A percentile compares a stretch with the other conserved stretches of the same genome.
Conservation (phyloP, 805 yeast genomes). For the Saccharomyces paradoxus region DNA sequence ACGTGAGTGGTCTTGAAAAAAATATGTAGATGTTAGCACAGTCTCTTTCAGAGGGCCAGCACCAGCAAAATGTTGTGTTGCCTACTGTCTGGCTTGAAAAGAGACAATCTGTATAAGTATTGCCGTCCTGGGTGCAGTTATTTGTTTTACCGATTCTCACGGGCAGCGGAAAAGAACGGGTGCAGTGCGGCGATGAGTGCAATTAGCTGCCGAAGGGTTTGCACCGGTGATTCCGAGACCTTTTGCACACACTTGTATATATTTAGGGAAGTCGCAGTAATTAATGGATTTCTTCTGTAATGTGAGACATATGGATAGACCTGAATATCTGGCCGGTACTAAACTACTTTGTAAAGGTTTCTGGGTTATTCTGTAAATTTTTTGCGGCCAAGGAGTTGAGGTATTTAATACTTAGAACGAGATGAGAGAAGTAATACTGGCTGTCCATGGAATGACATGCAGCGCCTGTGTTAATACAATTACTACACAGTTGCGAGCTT, state of each 20-base stretch:
- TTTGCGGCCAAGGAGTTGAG: not conserved
- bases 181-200: not conserved
- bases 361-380: not conserved
- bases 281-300: not conserved
- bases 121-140: not conserved
- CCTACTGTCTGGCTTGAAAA: not conserved
- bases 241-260: not conserved
- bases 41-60: not conserved
- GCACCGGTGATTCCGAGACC: not conserved
- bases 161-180: not conserved
- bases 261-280: not conserved
- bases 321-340: not conserved
- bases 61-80: not conserved
- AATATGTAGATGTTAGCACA: not conserved
- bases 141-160: not conserved
- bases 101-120: not conserved
- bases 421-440: conserved; percentile 12
- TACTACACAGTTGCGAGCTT: conserved; percentile 40
- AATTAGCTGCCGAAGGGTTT: not conserved
- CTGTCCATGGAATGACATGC: conserved; percentile 82
- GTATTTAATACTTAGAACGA: not conserved
- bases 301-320: not conserved
- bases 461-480: conserved; percentile 74
- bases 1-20: not conserved
- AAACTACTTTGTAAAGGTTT: not conserved